Evolutionary conservation across 2,329 filamentous ascomycete species (phyloP).

Genomic region (Alternaria sp.): DNA sequence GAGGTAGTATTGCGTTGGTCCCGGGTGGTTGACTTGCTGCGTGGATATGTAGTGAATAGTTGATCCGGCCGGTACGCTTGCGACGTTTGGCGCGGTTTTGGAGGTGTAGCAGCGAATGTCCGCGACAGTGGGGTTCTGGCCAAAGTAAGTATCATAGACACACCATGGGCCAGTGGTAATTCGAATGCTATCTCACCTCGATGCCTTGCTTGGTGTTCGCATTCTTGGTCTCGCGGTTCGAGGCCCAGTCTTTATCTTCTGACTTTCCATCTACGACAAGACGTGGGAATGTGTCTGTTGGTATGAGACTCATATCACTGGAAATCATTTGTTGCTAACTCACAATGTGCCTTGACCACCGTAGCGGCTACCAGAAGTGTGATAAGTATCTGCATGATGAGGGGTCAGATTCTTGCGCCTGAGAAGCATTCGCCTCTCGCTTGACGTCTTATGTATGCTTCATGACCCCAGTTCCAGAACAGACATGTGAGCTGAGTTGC

Average conservation of each 20-base stretch:
- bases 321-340: background rate
- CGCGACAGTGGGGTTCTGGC: conserved; percentile 28
- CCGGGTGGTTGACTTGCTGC: conserved; percentile 41
- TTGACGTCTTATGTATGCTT: background rate
- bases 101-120: conserved; percentile 40
- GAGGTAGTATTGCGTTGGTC: conserved; percentile 40
- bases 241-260: conserved; percentile 36
- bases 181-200: background rate
- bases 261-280: conserved; percentile 8
- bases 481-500: background rate
- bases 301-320: background rate
- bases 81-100: conserved; percentile 26
- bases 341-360: background rate
- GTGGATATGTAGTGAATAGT: conserved; percentile 37
- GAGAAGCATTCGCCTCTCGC: background rate
- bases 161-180: background rate
- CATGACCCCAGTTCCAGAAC: background rate
- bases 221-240: conserved; percentile 29
- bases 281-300: background rate
- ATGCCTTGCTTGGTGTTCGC: conserved; percentile 38
- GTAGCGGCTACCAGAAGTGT: background rate
- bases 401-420: background rate
- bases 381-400: background rate
- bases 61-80: conserved; percentile 32
- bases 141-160: background rate